phyloP scores from a whole-genome alignment of 352 stramenopile genomes.

The Phytopythium montanum region DNA sequence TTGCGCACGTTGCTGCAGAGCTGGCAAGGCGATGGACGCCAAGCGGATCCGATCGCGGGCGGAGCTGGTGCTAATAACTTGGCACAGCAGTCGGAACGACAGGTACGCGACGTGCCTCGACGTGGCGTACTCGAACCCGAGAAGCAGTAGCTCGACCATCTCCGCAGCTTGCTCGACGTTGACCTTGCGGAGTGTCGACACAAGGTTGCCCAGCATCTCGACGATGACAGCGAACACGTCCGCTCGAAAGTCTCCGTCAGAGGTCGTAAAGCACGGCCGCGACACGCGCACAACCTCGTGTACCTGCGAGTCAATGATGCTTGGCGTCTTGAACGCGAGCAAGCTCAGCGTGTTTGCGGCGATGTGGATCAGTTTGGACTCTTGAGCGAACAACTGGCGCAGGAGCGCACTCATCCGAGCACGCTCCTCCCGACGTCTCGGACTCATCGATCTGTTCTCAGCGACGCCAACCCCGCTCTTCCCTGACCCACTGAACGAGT shows the following conservation, averaged over 20 bases:
- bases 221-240: slow-evolving; percentile 64
- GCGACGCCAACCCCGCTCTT: not conserved
- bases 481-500: slow-evolving; percentile 37
- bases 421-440: slow-evolving; percentile 23
- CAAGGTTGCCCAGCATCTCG: slow-evolving; percentile 60
- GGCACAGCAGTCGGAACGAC: slow-evolving; percentile 60
- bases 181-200: slow-evolving; percentile 16
- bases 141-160: slow-evolving; percentile 45
- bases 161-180: slow-evolving; percentile 11
- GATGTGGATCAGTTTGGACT: slow-evolving; percentile 55
- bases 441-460: slow-evolving; percentile 4
- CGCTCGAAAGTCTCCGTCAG: slow-evolving; percentile 56
- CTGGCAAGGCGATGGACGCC: slow-evolving; percentile 43
- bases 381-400: slow-evolving; percentile 49
- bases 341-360: slow-evolving; percentile 58
- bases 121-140: slow-evolving; percentile 54
- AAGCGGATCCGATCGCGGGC: slow-evolving; percentile 38
- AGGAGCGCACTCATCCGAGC: slow-evolving; percentile 33
- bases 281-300: slow-evolving; percentile 32
- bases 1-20: slow-evolving; percentile 37
- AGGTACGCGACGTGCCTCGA: slow-evolving; percentile 60
- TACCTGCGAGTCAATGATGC: slow-evolving; percentile 31
- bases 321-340: slow-evolving; percentile 42
- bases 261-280: slow-evolving; percentile 48
- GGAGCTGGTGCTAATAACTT: slow-evolving; percentile 50